A percentile compares a stretch with the other conserved stretches of the same genome.
phyloP scores from a whole-genome alignment of 1,139 yeast genomes.

The Hansenula lynferdii region DNA sequence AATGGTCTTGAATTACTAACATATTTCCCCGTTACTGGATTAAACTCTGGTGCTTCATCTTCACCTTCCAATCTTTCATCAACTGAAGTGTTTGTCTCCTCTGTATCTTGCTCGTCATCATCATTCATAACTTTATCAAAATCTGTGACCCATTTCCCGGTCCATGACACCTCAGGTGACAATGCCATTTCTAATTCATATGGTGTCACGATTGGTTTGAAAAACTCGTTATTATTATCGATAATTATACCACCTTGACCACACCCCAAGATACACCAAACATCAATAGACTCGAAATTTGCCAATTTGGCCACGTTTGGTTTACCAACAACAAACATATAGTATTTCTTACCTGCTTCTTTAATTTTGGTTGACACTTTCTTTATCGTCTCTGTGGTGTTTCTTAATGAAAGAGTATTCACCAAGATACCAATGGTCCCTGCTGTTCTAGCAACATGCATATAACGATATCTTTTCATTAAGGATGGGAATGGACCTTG shows the following conservation, averaged over 20 bases:
- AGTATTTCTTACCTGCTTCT: slow-evolving; percentile 83
- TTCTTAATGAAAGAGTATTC: slow-evolving; percentile 77
- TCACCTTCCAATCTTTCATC: slow-evolving; percentile 31
- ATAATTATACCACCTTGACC: slow-evolving; percentile 89
- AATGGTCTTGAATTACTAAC: slow-evolving; percentile 71
- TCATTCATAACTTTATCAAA: slow-evolving; percentile 37
- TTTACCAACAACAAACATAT: slow-evolving; percentile 93
- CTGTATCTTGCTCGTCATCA: slow-evolving; percentile 22
- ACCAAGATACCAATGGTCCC: slow-evolving; percentile 89
- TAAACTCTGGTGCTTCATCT: slow-evolving; percentile 77
- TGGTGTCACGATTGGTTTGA: slow-evolving; percentile 90
- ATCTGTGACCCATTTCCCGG: slow-evolving; percentile 89
- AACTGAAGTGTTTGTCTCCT: slow-evolving; percentile 5
- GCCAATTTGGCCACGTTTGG: slow-evolving; percentile 98
- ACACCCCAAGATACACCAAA: slow-evolving; percentile 95
- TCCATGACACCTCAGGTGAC: slow-evolving; percentile 73
- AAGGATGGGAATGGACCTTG: slow-evolving; percentile 71
- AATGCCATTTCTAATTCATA: slow-evolving; percentile 84
- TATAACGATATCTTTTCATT: slow-evolving; percentile 76
- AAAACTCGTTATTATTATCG: slow-evolving; percentile 73
- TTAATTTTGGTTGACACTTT: slow-evolving; percentile 56
- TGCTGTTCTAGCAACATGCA: slow-evolving; percentile 87
- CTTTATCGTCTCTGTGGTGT: slow-evolving; percentile 61
- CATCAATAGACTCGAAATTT: slow-evolving; percentile 84
- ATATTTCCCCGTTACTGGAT: slow-evolving; percentile 80